Evolutionary conservation across 192 early-diverging fungal genomes (phyloP).

Genomic region (Coemansia umbellata): DNA sequence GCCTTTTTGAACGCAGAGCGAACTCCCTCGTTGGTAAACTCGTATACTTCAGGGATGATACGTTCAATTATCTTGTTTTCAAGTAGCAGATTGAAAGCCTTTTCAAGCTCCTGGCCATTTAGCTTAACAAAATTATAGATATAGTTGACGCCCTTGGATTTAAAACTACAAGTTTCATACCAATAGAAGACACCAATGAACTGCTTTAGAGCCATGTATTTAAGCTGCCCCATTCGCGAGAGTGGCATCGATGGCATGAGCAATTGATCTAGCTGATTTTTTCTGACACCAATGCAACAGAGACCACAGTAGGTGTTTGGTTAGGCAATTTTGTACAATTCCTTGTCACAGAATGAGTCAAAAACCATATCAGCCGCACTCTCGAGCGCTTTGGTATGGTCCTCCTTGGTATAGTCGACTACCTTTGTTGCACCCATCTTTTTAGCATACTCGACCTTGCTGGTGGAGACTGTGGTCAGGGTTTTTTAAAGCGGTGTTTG

Average conservation of each 20-base stretch:
- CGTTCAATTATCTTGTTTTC: constrained; percentile 32
- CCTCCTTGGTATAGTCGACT: constrained; percentile 52
- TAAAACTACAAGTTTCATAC: constrained; percentile 18
- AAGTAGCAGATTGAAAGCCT: constrained; percentile 38
- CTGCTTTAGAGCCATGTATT: constrained; percentile 6
- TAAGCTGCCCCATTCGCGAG: constrained; percentile 4
- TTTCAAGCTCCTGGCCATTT: constrained; percentile 34
- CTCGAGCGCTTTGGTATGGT: constrained; percentile 15
- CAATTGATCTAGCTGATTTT: constrained; percentile 16
- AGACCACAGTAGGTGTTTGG: constrained; percentile 11
- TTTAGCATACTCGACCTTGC: constrained; percentile 42
- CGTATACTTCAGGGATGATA: constrained; percentile 36
- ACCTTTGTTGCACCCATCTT: constrained; percentile 37
- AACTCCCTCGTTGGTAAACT: constrained; percentile 38
- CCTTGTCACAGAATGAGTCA: constrained; percentile 38
- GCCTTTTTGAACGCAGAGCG: constrained; percentile 36
- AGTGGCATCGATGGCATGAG: constrained; percentile 4
- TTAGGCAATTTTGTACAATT: constrained; percentile 26
- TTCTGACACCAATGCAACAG: constrained; percentile 31
- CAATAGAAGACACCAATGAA: constrained; percentile 1
- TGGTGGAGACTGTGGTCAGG: constrained; percentile 52
- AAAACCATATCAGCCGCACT: constrained; percentile 40
- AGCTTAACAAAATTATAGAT: constrained; percentile 13
- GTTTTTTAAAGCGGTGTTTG: constrained; percentile 45
- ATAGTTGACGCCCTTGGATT: constrained; percentile 24